Evolutionary conservation across 768 basidiomycete genomes (phyloP), one percentile per base, ranked within the genome.

Genomic region (Symmetrospora coprosmae): DNA sequence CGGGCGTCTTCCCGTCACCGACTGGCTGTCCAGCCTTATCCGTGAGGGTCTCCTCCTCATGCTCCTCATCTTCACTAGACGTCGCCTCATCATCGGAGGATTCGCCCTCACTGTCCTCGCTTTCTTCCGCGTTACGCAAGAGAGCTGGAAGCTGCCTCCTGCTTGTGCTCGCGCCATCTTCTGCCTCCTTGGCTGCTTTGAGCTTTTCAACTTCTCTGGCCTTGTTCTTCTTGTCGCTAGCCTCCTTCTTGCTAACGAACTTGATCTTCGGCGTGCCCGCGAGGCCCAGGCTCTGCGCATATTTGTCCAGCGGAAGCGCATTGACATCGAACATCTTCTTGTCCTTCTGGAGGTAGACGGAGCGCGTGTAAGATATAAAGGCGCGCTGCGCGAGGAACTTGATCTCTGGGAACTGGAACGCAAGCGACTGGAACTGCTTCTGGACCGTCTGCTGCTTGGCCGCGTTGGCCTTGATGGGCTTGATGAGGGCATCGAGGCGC

Each of bases 311-410:
- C 0, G 90, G 90, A 16, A 96, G 79, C 2, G n/a, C 55, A 33
- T 58, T 37, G 17, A 64, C 59, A 9, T 41, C 19, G 78, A 97
- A 99, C 64, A 92, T 81, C 0, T 82, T 75, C 70, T 97, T 99
- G 75, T 97, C 84, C 70, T 87, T 92, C 65, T 96, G 92, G 19
- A 97, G 76, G 71, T 94, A 78, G 23, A 99, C 75, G 3, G 92
- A 94, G 16, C 88, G 86, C 65, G 96, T 75, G 71, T 99, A 99
- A 14, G 91, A 92, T 8, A 97, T 84, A 69, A 97, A 92, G 1
- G 91, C 87, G 89, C 87, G 76, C 71, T 97, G 92, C 9, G 84
- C 94, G 9, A 99, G 80, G 72, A 96, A 94, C 71, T 97, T 99
- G 73, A 96, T 83, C 72, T 99, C 90, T 0, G 90, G 87, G 61